Percentiles rank a stretch among this genome's conserved stretches.
These are phyloP conservation scores for Penicillium ucsense DNA, from an alignment of 495 filamentous ascomycete genomes.

Conservation along the genomic window DNA sequence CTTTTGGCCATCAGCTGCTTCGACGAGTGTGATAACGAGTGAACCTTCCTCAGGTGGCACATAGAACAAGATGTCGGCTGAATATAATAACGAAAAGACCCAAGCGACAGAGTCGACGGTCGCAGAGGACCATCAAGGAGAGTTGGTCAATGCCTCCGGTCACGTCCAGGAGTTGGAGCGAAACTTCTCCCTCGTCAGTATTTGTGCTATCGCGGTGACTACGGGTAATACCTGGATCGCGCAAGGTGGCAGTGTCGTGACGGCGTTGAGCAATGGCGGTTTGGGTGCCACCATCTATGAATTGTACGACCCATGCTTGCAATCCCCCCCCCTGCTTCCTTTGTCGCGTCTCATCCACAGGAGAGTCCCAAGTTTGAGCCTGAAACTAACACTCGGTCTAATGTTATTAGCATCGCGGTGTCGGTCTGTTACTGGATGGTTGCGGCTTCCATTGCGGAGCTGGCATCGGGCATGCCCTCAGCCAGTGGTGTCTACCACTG, in stretches of 20 bases:
- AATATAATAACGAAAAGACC: slow-evolving; percentile 8
- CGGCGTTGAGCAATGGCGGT: slow-evolving; percentile 39
- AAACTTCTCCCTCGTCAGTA: slow-evolving; percentile 48
- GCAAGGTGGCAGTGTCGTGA: slow-evolving; percentile 41
- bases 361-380: too few relatives aligned
- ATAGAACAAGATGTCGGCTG: slow-evolving; percentile 6
- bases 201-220: slow-evolving; percentile 45
- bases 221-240: slow-evolving; percentile 54
- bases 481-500: slow-evolving; percentile 79
- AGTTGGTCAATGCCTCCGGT: slow-evolving; percentile 44
- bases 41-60: too few relatives aligned
- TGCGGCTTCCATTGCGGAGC: slow-evolving; percentile 54
- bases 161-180: slow-evolving; percentile 52
- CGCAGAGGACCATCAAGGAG: slow-evolving; percentile 15
- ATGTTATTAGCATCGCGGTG: slow-evolving; percentile 27
- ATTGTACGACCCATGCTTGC: slow-evolving; percentile 19
- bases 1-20: too few relatives aligned
- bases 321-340: not conserved
- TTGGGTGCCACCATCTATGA: slow-evolving; percentile 44
- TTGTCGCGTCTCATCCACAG: not conserved
- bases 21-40: too few relatives aligned
- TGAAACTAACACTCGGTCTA: too few relatives aligned
- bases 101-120: slow-evolving; percentile 14
- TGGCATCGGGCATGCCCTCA: slow-evolving; percentile 73
- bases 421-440: slow-evolving; percentile 44